Evolutionary conservation across 2,329 filamentous ascomycete genomes (phyloP), one percentile per base, ranked within the genome.

Genomic region (Pezizomycotina sp.): DNA sequence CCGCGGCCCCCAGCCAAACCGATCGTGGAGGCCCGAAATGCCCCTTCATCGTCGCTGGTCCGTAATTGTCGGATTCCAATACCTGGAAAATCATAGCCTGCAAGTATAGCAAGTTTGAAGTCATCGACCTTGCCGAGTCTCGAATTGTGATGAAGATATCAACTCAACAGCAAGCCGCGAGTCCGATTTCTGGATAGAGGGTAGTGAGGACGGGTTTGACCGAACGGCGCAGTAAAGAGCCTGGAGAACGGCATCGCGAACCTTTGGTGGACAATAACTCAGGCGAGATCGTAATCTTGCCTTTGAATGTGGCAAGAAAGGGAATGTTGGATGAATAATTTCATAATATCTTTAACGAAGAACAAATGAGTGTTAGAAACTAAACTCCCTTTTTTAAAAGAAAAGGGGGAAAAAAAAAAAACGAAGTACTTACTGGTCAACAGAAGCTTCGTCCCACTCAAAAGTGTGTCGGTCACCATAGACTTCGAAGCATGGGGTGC

Each of bases 81-180:
- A 69, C 66, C 52, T 79, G 64, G 29, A 82, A 60, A 22, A 80
- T 58, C 24, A 80, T 58, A 0, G 70, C 71, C 51, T 80, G 76
- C 5, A 78, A 62, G 51, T 76, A 71, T 0, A 78, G 50, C 7
- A 66, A 48, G 52, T 63, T 61, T 42, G 61, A 53, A 36, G 58
- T 50, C 21, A 57, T 52, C 6, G 58, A 57, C 37, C 60, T 58
- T 22, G 52, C 52, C 25, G 57, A 38, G 56, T 58, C 44, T 65
- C 63, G 42, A 60, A 61, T 31, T 63, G 60, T 26, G 59, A 60
- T 15, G 56, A 50, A 6, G 59, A 52, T 4, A 63, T 51, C 26
- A 65, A 52, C 29, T 62, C 60, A 9, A 57, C 54, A 15, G 60
- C 60, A 29, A 55, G 58, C 41, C 59, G 59, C 34, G 58, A 51